Percentiles rank a stretch among this genome's conserved stretches.
These are phyloP conservation scores for Colletotrichum tanaceti DNA, from an alignment of 2,329 filamentous ascomycete species.

Conservation along the genomic window DNA sequence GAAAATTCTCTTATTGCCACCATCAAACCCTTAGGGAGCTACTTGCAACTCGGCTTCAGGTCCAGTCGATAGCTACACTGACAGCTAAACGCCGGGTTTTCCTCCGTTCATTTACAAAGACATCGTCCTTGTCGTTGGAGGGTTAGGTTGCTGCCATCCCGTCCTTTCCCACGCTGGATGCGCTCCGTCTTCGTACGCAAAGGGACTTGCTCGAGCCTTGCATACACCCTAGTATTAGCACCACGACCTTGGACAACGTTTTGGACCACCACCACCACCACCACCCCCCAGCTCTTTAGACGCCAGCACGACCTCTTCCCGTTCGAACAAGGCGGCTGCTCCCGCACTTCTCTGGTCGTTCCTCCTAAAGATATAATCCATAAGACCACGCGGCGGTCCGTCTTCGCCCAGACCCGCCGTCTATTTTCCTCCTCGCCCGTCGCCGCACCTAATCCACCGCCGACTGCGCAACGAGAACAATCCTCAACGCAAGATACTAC, in stretches of 20 bases:
- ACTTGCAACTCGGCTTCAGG: slow-evolving; percentile 20
- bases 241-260: slow-evolving; percentile 25
- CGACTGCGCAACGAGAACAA: slow-evolving; percentile 15
- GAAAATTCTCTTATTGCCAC: not conserved
- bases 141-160: slow-evolving; percentile 31
- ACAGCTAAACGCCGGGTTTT: slow-evolving; percentile 16
- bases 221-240: slow-evolving; percentile 34
- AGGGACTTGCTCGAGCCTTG: slow-evolving; percentile 39
- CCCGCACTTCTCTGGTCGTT: slow-evolving; percentile 18
- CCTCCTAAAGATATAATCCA: slow-evolving; percentile 14
- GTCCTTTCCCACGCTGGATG: slow-evolving; percentile 31
- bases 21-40: slow-evolving; percentile 1
- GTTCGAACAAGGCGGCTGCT: slow-evolving; percentile 35
- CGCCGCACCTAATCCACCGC: slow-evolving; percentile 11
- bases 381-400: slow-evolving; percentile 30
- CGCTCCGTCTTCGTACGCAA: slow-evolving; percentile 34
- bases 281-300: slow-evolving; percentile 20
- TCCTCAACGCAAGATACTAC: slow-evolving; percentile 13
- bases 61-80: not conserved
- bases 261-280: slow-evolving; percentile 2
- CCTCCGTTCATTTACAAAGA: slow-evolving; percentile 17
- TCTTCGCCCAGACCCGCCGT: slow-evolving; percentile 13
- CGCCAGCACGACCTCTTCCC: slow-evolving; percentile 19
- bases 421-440: slow-evolving; percentile 13
- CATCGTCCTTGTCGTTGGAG: slow-evolving; percentile 18